These are phyloP conservation scores for Ustilago shanxiensis DNA, from an alignment of 1,284 basidiomycete genomes.

Conservation along the genomic window DNA sequence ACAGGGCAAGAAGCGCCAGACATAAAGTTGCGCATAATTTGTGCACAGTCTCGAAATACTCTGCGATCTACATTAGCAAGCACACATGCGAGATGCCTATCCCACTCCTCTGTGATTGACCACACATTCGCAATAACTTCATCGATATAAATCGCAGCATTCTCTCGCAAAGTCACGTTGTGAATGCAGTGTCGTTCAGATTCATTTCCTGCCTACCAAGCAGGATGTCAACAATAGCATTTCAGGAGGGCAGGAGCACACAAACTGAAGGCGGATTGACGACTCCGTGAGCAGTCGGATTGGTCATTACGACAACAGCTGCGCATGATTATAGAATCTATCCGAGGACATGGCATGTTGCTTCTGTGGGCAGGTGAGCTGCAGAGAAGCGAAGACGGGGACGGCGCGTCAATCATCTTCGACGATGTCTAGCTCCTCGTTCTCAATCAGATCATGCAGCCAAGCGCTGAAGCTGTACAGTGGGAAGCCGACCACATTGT, in stretches of 20 bases:
- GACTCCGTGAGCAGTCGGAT: background rate
- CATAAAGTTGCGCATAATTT: conserved; percentile 11
- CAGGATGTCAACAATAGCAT: background rate
- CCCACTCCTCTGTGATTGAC: conserved; percentile 2
- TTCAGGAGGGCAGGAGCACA: background rate
- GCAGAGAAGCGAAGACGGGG: background rate
- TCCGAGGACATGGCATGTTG: background rate
- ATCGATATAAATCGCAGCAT: conserved; percentile 14
- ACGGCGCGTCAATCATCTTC: conserved; percentile 22
- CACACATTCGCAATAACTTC: background rate
- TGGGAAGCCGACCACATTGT: conserved; percentile 93
- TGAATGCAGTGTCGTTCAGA: background rate
- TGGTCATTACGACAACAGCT: background rate
- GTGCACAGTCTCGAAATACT: background rate
- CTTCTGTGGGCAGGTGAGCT: background rate
- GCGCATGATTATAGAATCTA: background rate
- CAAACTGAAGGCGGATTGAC: background rate
- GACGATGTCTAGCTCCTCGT: conserved; percentile 65
- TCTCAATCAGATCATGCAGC: conserved; percentile 63
- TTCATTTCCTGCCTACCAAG: background rate
- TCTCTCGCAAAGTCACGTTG: background rate
- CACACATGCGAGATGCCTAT: background rate
- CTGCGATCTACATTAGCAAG: conserved; percentile 3
- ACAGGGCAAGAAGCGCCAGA: conserved; percentile 53
- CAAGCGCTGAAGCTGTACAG: conserved; percentile 51